Evolutionary conservation across 176 grass and related monocot species (phyloP), one percentile per base, ranked within the genome.

Genomic region (Oryza brachyantha): DNA sequence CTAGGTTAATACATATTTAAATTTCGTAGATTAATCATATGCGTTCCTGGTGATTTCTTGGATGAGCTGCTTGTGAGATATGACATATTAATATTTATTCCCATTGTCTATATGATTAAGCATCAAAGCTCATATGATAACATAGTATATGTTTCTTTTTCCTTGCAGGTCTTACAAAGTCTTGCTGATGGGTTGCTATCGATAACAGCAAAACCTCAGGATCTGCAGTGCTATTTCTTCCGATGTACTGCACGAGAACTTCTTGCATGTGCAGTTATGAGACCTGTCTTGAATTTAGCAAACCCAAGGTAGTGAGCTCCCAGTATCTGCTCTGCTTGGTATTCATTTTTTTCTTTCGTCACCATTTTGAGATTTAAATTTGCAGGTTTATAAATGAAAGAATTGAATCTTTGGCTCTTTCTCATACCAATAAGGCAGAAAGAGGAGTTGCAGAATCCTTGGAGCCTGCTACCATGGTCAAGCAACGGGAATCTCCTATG

Each of bases 381-480:
- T 68, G n/a, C 88, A 99, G 96, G 86, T 96, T 99, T 88, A 88
- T 99, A 83, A 99, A 99, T 89, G 96, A 99, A 88, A 91, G 85
- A 72, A 93, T 99, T 58, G 96, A 96, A 90, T 84, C 79, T 29
- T 84, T 89, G 62, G 92, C 76, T 74, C 74, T 96, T 87, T 95
- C 93, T 77, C 76, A 66, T 64, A 81, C 73, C 36, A 93, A 81
- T 58, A 96, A 87, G 41, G 67, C 84, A 60, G 86, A 79, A 37
- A 99, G 90, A 80, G 74, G 64, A 93, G 54, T 83, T 85, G 24
- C 16, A 37, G 71, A 66, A 82, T 84, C 86, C 11, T 75, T 70
- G 64, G 88, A 88, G 72, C 59, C 79, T 80, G 80, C 13, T 64
- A 66, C 43, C 67, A 64, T 61, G 61, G 65, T 87, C 68, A 99